Evolutionary conservation across 768 basidiomycete genomes (phyloP), one percentile per base, ranked within the genome.

Genomic region (Fomitopsis serialis): DNA sequence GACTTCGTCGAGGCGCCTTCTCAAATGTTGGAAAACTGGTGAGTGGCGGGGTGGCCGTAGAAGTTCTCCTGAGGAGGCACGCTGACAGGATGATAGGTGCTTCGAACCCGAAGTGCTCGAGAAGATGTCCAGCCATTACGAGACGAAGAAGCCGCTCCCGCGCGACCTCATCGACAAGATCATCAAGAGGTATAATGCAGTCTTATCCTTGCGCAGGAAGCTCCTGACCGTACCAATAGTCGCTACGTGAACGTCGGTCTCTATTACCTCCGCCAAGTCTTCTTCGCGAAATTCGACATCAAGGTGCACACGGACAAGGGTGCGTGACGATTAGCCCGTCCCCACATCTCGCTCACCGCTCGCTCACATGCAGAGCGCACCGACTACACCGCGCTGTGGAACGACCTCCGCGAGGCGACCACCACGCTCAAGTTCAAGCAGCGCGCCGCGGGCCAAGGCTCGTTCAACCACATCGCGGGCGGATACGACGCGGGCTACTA

Each of bases 11-110:
- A 94, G 69, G 92, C 92, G 2, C 92, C 92, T 0, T 88, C 86
- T 17, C 91, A 95, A 71, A 93, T 93, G 92, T 73, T 93, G 55
- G 92, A 95, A 70, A 91, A 93, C 62, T 94, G 92, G 92, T 84
- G 44, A 17, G 69, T 59, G 5, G 37, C 15, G 15, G 8, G 37
- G 6, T 40, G 15, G 13, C 52, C 9, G 19, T 34, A 37, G 21
- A n/a, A 4, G 6, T 21, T 13, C 11, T n/a, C 9, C 40, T 40
- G 34, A 15, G 15, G 6, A 11, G 42, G 29, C 15, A 34, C 37
- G 45, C 48, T 48, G 21, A 15, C 21, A 24, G 27, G 17, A 27
- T 25, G 43, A 2, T 45, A 80, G 82, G 82, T 92, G 89, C 61
- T 92, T 88, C 87, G 89, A 92, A 63, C 85, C 83, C 0, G 77